Percentiles rank a stretch among this genome's conserved stretches.
These are phyloP conservation scores for Nicotiana tomentosiformis DNA, from an alignment of 257 asterid genomes.

Conservation along the genomic window DNA sequence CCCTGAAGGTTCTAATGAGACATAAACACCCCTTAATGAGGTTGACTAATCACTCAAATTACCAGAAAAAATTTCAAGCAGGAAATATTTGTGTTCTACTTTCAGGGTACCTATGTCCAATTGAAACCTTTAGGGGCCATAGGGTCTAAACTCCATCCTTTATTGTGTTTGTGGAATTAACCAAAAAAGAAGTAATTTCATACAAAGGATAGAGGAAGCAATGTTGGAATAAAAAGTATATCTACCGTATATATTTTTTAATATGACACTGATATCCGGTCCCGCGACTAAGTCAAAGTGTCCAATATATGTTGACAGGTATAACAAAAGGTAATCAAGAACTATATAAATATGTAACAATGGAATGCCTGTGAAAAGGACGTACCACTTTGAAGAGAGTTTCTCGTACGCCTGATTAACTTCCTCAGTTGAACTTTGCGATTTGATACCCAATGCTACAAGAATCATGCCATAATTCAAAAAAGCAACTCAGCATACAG, in stretches of 20 bases:
- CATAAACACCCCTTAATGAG: neutral
- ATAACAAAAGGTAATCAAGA: neutral
- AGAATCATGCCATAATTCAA: constrained; percentile 8
- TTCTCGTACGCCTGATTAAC: constrained; percentile 62
- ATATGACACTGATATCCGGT: too few relatives aligned
- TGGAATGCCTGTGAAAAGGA: neutral
- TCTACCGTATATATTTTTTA: too few relatives aligned
- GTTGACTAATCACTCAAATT: neutral
- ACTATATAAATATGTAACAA: neutral
- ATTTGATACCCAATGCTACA: constrained; percentile 69
- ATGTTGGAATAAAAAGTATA: neutral
- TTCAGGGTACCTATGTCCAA: neutral
- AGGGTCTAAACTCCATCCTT: neutral
- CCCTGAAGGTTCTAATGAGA: neutral
- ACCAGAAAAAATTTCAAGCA: neutral
- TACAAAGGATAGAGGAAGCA: neutral
- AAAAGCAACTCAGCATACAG: neutral
- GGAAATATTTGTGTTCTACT: neutral
- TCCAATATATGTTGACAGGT: neutral
- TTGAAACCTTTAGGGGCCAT: neutral
- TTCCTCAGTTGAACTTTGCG: constrained; percentile 65
- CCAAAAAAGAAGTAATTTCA: neutral
- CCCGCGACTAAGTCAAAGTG: too few relatives aligned
- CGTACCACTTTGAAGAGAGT: constrained; percentile 55
- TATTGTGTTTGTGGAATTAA: neutral